Evolutionary conservation across 179 eudicot species (phyloP).

Genomic region (Heliamphora pulchella): DNA sequence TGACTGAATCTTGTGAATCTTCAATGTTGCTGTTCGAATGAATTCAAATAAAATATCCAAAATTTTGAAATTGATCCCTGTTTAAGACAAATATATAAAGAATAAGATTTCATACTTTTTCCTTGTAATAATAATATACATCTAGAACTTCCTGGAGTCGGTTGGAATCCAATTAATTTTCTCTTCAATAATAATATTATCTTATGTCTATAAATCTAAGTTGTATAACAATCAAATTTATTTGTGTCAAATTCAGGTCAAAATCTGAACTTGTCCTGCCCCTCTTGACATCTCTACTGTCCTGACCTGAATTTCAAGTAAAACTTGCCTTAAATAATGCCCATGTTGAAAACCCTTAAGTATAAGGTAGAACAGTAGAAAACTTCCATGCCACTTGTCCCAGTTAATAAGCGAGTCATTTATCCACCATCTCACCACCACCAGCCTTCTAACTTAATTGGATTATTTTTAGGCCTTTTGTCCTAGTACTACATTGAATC

Average conservation of each 20-base stretch:
- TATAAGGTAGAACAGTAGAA: neutral
- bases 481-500: too few species aligned
- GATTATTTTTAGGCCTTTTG: too few species aligned
- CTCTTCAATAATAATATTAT: neutral
- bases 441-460: too few species aligned
- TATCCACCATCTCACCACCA: too few species aligned
- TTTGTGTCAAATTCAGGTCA: neutral
- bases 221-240: neutral
- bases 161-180: neutral
- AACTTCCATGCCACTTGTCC: neutral
- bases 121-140: too few species aligned
- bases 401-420: too few species aligned
- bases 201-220: neutral
- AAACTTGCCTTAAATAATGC: neutral
- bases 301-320: neutral
- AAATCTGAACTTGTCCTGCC: neutral
- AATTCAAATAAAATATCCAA: too few species aligned
- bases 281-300: neutral
- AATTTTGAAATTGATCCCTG: too few species aligned
- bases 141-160: too few species aligned
- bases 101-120: too few species aligned
- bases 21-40: neutral
- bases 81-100: too few species aligned
- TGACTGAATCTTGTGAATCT: neutral
- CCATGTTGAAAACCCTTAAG: neutral